These are phyloP conservation scores for Brassica nigra DNA, from an alignment of 345 rosid genomes.

Conservation along the genomic window DNA sequence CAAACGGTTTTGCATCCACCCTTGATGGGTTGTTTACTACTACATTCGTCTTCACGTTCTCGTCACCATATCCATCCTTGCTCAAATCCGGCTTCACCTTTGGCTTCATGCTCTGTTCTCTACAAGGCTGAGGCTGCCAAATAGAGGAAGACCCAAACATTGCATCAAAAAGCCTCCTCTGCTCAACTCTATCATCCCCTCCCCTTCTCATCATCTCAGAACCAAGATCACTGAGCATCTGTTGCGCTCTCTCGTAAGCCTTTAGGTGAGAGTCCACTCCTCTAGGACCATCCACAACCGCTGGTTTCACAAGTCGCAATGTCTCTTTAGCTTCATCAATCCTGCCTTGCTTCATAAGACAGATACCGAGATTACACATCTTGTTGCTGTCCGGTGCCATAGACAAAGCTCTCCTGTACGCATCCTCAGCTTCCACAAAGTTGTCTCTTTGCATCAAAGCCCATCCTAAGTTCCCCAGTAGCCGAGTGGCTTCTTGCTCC, in stretches of 20 bases:
- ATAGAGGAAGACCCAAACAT: constrained; percentile 83
- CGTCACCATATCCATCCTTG: constrained; percentile 30
- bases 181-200: constrained; percentile 73
- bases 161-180: constrained; percentile 74
- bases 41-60: constrained; percentile 32
- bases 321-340: constrained; percentile 81
- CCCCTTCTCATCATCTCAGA: constrained; percentile 83
- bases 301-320: constrained; percentile 49
- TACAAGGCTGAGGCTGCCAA: constrained; percentile 97
- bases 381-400: constrained; percentile 86
- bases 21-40: constrained; percentile 42
- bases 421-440: constrained; percentile 85
- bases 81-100: constrained; percentile 27
- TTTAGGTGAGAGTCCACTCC: constrained; percentile 93
- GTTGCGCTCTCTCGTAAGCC: constrained; percentile 93
- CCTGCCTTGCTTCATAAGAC: constrained; percentile 96
- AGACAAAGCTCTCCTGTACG: constrained; percentile 71
- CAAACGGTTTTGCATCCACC: constrained; percentile 68
- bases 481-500: constrained; percentile 90
- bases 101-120: constrained; percentile 57
- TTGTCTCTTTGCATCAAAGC: constrained; percentile 90
- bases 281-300: constrained; percentile 73
- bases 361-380: constrained; percentile 96
- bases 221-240: constrained; percentile 85
- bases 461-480: constrained; percentile 97